Evolutionary conservation across 495 filamentous ascomycete species (phyloP).

Genomic region (Aspergillus funiculosus): DNA sequence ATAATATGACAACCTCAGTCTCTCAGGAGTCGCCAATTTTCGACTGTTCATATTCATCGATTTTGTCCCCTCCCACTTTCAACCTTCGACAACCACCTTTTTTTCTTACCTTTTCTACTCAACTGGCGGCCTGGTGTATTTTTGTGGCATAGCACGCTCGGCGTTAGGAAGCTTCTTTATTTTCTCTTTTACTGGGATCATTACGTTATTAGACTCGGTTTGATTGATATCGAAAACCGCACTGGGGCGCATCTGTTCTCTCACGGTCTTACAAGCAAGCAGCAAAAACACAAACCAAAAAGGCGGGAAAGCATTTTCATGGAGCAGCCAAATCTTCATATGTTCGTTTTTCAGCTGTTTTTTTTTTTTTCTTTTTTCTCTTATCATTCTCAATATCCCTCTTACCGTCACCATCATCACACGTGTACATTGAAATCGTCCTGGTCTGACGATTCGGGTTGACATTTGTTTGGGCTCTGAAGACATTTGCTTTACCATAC

Average conservation of each 20-base stretch:
- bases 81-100: slow-evolving; percentile 5
- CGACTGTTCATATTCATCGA: slow-evolving; percentile 21
- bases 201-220: slow-evolving; percentile 22
- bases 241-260: slow-evolving; percentile 24
- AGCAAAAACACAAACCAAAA: slow-evolving; percentile 12
- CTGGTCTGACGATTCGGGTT: slow-evolving; percentile 23
- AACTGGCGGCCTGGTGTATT: slow-evolving; percentile 23
- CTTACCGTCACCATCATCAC: slow-evolving; percentile 7
- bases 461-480: slow-evolving; percentile 21
- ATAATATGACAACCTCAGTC: slow-evolving; percentile 9
- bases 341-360: slow-evolving; percentile 9
- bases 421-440: slow-evolving; percentile 25
- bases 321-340: slow-evolving; percentile 20
- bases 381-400: not conserved
- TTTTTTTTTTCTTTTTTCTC: slow-evolving; percentile 1
- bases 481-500: slow-evolving; percentile 26
- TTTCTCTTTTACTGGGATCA: slow-evolving; percentile 5
- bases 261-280: slow-evolving; percentile 18
- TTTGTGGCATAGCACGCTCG: slow-evolving; percentile 30
- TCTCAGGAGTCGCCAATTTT: slow-evolving; percentile 14
- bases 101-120: slow-evolving; percentile 4
- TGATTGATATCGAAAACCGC: slow-evolving; percentile 18
- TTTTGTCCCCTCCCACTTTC: slow-evolving; percentile 4
- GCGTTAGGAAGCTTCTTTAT: slow-evolving; percentile 18
- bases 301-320: slow-evolving; percentile 21